phyloP scores from a whole-genome alignment of 768 basidiomycete species.

The Rhizopogon sp. region DNA sequence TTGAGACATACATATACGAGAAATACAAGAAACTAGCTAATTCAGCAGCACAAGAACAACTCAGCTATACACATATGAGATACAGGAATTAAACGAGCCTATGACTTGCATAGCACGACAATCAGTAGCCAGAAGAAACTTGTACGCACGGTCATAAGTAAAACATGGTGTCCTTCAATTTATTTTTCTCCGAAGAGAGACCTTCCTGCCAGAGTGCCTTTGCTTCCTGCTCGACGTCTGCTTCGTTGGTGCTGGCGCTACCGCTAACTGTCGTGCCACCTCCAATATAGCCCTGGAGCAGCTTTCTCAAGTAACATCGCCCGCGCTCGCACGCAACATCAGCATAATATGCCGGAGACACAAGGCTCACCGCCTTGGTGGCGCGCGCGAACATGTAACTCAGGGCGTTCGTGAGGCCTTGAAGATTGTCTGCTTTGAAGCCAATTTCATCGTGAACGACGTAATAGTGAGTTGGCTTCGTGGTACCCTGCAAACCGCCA shows the following conservation, averaged over 20 bases:
- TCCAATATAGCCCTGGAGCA: conserved; percentile 33
- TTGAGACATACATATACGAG: no score
- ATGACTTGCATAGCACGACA: no score
- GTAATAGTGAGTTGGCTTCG: conserved; percentile 51
- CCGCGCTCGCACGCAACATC: conserved; percentile 52
- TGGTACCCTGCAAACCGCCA: conserved; percentile 43
- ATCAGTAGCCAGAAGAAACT: no score
- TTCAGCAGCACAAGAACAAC: no score
- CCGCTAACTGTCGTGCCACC: conserved; percentile 24
- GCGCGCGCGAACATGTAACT: conserved; percentile 56
- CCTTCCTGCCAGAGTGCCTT: conserved; percentile 49
- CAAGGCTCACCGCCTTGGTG: conserved; percentile 40
- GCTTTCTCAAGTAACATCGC: conserved; percentile 45
- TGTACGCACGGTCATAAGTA: no score
- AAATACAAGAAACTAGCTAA: no score
- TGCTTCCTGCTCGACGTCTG: conserved; percentile 53
- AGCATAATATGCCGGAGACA: conserved; percentile 36
- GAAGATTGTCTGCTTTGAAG: conserved; percentile 44
- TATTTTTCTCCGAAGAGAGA: conserved; percentile 31
- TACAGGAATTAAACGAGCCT: no score
- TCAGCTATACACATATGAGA: no score
- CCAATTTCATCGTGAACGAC: conserved; percentile 50
- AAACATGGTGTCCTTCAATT: conserved; percentile 66
- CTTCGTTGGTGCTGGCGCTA: conserved; percentile 37
- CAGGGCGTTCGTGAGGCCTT: conserved; percentile 49